Conservation (phyloP, 2,329 filamentous ascomycete species). For the Paecilomyces niveus region DNA sequence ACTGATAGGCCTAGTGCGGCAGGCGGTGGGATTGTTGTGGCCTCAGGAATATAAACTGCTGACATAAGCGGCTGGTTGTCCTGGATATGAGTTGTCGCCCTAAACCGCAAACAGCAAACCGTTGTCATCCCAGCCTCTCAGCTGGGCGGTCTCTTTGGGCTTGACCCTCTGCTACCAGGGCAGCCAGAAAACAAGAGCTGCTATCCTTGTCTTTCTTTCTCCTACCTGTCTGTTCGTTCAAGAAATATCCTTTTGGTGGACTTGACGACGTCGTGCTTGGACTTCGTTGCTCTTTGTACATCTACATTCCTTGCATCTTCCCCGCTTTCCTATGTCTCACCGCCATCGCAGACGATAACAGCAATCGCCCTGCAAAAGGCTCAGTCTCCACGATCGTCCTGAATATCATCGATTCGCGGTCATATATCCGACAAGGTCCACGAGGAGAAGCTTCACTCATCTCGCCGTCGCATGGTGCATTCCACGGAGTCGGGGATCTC, state of each 20-base stretch:
- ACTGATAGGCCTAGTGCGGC: slow-evolving; percentile 19
- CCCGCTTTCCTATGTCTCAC: slow-evolving; percentile 4
- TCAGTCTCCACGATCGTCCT: not conserved
- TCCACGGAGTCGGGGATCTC: slow-evolving; percentile 36
- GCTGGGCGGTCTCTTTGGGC: slow-evolving; percentile 6
- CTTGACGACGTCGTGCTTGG: not conserved
- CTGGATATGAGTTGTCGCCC: slow-evolving; percentile 31
- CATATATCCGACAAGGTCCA: not conserved
- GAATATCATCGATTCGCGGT: not conserved
- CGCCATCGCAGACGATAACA: slow-evolving; percentile 4
- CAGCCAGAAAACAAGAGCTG: slow-evolving; percentile 2
- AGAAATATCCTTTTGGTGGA: not conserved
- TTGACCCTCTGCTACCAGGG: slow-evolving; percentile 6
- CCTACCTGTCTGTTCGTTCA: not conserved
- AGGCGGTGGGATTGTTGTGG: not conserved
- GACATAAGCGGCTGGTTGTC: slow-evolving; percentile 28
- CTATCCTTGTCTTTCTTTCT: not conserved
- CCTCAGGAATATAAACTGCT: slow-evolving; percentile 6
- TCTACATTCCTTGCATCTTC: not conserved
- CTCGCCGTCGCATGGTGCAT: slow-evolving; percentile 35
- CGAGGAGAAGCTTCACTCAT: not conserved
- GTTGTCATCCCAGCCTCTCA: slow-evolving; percentile 24
- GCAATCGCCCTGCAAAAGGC: not conserved
- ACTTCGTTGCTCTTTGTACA: not conserved
- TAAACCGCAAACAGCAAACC: slow-evolving; percentile 35